Conservation (phyloP, 2,329 filamentous ascomycete species). For the Monilinia fructigena region DNA sequence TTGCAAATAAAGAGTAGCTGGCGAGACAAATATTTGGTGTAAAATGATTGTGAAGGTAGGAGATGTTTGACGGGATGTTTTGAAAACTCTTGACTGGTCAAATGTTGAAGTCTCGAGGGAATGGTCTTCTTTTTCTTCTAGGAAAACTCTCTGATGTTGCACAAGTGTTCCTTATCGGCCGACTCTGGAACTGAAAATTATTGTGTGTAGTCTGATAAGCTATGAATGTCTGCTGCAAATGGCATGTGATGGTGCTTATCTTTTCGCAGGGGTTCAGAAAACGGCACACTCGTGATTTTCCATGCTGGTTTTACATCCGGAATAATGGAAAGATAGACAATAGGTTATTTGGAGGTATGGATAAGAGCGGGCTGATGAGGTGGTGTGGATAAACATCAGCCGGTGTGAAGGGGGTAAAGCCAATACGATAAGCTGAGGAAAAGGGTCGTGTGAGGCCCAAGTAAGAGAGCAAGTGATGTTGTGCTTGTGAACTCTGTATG, state of each 20-base stretch:
- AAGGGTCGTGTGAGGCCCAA: conserved; percentile 3
- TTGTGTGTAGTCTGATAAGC: conserved; percentile 22
- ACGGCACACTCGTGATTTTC: conserved; percentile 14
- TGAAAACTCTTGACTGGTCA: not conserved
- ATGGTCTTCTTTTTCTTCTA: conserved; percentile 12
- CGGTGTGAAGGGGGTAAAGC: not conserved
- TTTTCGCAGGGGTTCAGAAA: conserved; percentile 15
- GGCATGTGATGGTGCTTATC: conserved; percentile 25
- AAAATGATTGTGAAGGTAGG: not conserved
- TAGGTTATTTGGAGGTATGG: not conserved
- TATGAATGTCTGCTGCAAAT: conserved; percentile 19
- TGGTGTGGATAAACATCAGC: conserved; percentile 13
- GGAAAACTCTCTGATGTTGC: not conserved
- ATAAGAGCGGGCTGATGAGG: not conserved
- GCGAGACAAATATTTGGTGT: not conserved
- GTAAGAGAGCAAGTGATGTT: conserved; percentile 17
- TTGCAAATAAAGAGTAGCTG: not conserved
- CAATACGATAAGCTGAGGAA: not conserved
- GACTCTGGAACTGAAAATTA: not conserved
- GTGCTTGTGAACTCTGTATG: conserved; percentile 10
- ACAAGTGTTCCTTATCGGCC: not conserved
- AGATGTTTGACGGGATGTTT: not conserved
- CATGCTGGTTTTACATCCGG: conserved; percentile 8
- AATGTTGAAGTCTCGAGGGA: not conserved
- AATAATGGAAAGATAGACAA: conserved; percentile 6